Evolutionary conservation across 345 rosid species (phyloP).

Genomic region (Eucalyptus polyanthemos): DNA sequence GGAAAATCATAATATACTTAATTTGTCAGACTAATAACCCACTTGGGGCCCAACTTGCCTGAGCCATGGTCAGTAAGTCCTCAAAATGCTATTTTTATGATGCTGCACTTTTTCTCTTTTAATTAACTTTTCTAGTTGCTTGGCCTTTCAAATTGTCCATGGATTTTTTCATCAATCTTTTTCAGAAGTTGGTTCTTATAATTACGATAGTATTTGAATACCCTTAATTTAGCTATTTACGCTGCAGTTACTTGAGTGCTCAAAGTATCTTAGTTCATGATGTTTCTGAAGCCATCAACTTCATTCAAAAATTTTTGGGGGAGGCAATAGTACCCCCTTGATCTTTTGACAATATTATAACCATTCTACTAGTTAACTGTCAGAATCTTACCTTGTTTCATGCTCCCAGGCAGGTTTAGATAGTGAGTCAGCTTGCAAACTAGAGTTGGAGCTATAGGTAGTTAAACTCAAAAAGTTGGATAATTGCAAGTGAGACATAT

Average conservation of each 20-base stretch:
- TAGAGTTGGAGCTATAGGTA: neutral
- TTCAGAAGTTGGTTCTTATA: neutral
- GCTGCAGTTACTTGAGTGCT: neutral
- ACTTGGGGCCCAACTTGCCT: neutral
- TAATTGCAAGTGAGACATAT: neutral
- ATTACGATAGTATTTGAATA: neutral
- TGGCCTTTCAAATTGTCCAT: neutral
- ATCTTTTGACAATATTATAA: neutral
- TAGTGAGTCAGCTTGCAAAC: neutral
- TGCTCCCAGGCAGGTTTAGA: neutral
- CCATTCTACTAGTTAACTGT: neutral
- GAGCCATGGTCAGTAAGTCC: neutral
- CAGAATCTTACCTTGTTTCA: neutral
- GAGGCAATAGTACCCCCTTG: neutral
- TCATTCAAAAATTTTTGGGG: neutral
- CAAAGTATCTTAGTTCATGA: neutral
- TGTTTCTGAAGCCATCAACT: neutral
- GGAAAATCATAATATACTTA: neutral
- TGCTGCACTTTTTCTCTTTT: neutral
- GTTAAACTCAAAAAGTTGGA: neutral
- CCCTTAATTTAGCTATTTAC: neutral
- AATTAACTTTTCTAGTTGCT: neutral
- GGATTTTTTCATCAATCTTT: neutral
- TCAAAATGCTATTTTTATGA: neutral
- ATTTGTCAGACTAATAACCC: neutral